Evolutionary conservation across 23 red algal species (phyloP), one percentile per base, ranked within the genome.

Genomic region (Gracilaria gracilis): DNA sequence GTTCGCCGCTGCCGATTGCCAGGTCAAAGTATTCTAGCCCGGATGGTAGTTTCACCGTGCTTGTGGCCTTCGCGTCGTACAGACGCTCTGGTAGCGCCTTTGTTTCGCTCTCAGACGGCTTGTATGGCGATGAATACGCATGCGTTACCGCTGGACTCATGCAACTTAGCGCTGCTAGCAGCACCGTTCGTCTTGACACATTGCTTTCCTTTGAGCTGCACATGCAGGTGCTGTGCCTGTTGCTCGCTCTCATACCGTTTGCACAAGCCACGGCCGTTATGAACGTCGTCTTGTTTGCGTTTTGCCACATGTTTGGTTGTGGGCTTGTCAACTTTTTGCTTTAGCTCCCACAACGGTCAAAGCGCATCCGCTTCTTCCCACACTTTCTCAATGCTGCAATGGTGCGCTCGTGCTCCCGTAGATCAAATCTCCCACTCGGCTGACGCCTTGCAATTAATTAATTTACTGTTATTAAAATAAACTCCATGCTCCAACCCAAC

Each of bases 11-110:
- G 6, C 93, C 93, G 57, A 84, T 37, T 9, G 81, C 12, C 59
- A 95, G 59, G 72, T 95, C 93, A 55, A 95, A 95, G 28, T 95
- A 95, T 42, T 88, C 58, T 47, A 95, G 57, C 28, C 93, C 93
- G 37, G 83, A 91, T n/a, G 84, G 31, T 2, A 84, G 88, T 14
- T 48, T 89, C 4, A 89, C 79, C 13, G 81, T 71, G 57, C 76
- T 70, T 62, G 31, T 61, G 5, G 61, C 25, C 36, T 48, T 58
- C 8, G 86, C 44, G 0, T 92, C 89, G 69, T 92, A 92, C 9
- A 92, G 79, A 7, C 89, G 77, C 15, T 83, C 79, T 51, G 89
- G 79, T 23, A 84, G 79, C 0, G 89, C 36, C 79, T 73, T 74
- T 23, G 57, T 38, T 40, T 61, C 77, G 54, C n/a, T 72, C 49